A percentile compares a stretch with the other conserved stretches of the same genome.
Evolutionary conservation across 306 rosid species (phyloP).

Genomic region (Cucurbita argyrosperma): DNA sequence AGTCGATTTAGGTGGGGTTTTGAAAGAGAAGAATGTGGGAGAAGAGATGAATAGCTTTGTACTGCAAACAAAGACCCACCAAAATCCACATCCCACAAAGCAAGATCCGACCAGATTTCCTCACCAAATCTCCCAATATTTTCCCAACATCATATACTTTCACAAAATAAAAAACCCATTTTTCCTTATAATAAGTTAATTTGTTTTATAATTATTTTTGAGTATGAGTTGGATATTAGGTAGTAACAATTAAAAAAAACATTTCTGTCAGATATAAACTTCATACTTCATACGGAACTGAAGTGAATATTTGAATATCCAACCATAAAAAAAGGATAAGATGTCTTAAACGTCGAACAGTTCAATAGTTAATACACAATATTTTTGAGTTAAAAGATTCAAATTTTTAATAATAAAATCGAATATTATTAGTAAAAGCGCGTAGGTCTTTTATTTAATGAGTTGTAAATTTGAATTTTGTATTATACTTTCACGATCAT

Average conservation of each 20-base stretch:
- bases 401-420: neutral
- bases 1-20: neutral
- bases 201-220: too few species aligned
- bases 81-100: slow-evolving; percentile 69
- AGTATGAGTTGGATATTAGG: too few species aligned
- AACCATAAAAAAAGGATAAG: too few species aligned
- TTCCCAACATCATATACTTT: slow-evolving; percentile 46
- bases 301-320: too few species aligned
- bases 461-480: neutral
- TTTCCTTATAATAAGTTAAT: neutral
- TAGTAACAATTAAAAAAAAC: too few species aligned
- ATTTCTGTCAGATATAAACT: too few species aligned
- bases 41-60: slow-evolving; percentile 25
- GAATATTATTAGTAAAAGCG: too few species aligned
- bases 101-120: slow-evolving; percentile 98
- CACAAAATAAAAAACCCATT: neutral
- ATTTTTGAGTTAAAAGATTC: too few species aligned
- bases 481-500: neutral
- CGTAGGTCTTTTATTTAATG: too few species aligned
- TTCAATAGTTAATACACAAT: too few species aligned
- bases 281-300: too few species aligned
- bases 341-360: too few species aligned
- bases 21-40: neutral
- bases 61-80: slow-evolving; percentile 49
- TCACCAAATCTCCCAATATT: slow-evolving; percentile 60